Conservation (phyloP, 2,329 filamentous ascomycete species). For the Colletotrichum sp. region DNA sequence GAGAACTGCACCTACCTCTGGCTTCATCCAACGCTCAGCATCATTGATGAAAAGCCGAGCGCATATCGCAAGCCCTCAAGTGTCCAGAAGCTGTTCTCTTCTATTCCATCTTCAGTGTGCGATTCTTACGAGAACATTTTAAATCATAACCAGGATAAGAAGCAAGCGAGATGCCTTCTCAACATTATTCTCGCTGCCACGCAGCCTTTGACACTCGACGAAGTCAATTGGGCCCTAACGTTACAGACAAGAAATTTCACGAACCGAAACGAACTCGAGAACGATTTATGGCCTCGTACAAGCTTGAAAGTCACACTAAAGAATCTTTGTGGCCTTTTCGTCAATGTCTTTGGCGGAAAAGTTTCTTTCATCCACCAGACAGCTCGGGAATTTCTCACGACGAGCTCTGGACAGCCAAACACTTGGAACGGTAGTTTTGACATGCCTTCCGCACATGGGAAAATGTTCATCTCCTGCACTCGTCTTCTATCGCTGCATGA, state of each 20-base stretch:
- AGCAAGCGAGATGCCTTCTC: neutral
- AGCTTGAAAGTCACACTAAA: accelerated
- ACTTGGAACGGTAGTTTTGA: neutral
- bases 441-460: neutral
- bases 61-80: neutral
- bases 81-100: accelerated
- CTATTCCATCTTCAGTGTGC: neutral
- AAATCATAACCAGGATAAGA: neutral
- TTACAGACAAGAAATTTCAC: neutral
- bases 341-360: neutral
- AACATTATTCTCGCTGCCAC: neutral
- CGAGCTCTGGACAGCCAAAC: neutral
- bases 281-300: accelerated
- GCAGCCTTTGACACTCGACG: neutral
- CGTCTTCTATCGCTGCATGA: neutral
- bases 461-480: neutral
- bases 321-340: neutral
- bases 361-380: neutral
- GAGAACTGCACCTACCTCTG: slow-evolving; percentile 44
- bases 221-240: neutral
- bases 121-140: neutral
- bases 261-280: accelerated
- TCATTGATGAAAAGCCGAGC: slow-evolving; percentile 26
- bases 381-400: neutral
- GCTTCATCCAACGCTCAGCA: slow-evolving; percentile 37